phyloP scores from a whole-genome alignment of 2,329 filamentous ascomycete species.

The Apiospora pterosperma region DNA sequence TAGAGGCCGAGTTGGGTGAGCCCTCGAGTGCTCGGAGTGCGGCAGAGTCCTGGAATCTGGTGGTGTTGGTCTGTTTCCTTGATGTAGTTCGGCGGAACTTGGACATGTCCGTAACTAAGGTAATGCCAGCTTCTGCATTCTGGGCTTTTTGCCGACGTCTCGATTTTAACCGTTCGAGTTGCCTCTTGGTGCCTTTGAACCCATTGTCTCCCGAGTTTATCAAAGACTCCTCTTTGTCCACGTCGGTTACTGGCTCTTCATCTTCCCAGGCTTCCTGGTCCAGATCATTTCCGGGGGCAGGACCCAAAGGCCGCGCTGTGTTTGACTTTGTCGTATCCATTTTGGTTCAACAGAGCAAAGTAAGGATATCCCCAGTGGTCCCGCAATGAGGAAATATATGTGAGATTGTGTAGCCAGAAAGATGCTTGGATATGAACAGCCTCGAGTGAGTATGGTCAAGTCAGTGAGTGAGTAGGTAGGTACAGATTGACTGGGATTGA shows the following conservation, averaged over 20 bases:
- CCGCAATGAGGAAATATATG: conserved; percentile 15
- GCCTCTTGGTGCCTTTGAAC: conserved; percentile 8
- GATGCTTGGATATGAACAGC: neutral
- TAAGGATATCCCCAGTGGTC: conserved; percentile 21
- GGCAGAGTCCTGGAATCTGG: conserved; percentile 56
- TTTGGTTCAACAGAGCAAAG: conserved; percentile 13
- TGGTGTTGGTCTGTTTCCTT: conserved; percentile 19
- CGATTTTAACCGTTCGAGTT: conserved; percentile 8
- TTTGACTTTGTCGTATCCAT: conserved; percentile 19
- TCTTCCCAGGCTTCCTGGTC: conserved; percentile 26
- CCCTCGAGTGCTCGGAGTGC: conserved; percentile 59
- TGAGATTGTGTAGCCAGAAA: neutral
- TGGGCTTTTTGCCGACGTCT: conserved; percentile 33
- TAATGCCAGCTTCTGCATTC: conserved; percentile 61
- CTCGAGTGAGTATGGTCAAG: conserved; percentile 1
- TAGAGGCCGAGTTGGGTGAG: conserved; percentile 47
- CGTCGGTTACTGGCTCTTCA: conserved; percentile 13
- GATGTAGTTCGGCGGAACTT: conserved; percentile 44
- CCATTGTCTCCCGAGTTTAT: conserved; percentile 19
- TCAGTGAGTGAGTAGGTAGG: neutral
- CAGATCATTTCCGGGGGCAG: conserved; percentile 14
- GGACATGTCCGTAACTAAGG: conserved; percentile 67
- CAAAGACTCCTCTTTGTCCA: conserved; percentile 16
- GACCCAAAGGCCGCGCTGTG: conserved; percentile 18
- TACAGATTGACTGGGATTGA: conserved; percentile 1